Percentiles rank a stretch among this genome's conserved stretches.
Conservation (phyloP, 441 rosid genomes). For the Metrosideros polymorpha region DNA sequence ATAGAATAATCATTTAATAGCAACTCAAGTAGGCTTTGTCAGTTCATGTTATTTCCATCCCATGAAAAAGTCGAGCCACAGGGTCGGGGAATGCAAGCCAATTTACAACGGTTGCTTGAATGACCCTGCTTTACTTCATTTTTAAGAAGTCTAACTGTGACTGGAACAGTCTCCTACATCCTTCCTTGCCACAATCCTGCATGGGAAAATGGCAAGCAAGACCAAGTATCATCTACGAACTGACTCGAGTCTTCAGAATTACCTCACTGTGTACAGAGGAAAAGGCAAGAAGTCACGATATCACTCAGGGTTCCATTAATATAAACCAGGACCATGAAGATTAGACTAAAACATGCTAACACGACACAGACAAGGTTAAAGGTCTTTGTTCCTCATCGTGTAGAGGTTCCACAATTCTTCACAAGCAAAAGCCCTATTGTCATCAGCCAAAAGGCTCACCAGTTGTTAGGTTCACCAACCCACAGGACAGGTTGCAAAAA, state of each 20-base stretch:
- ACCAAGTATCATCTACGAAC: not conserved
- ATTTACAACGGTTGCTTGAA: not conserved
- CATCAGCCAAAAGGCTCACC: not conserved
- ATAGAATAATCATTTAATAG: not conserved
- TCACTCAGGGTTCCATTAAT: no score
- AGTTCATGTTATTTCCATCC: not conserved
- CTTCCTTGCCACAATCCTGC: not conserved
- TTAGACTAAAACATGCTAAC: not conserved
- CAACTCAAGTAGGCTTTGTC: not conserved
- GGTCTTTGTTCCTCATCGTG: not conserved
- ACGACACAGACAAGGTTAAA: not conserved
- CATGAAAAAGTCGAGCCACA: not conserved
- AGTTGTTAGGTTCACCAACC: not conserved
- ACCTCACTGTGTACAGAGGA: not conserved
- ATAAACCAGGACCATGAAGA: not conserved
- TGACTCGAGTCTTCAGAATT: not conserved
- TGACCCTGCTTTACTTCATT: not conserved
- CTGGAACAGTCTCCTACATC: not conserved
- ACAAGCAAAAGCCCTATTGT: not conserved
- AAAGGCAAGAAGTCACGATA: not conserved
- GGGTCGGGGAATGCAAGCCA: not conserved
- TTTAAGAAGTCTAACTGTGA: not conserved
- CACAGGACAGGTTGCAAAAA: not conserved
- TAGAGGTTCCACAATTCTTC: not conserved
- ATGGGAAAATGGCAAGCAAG: not conserved